Evolutionary conservation across 345 rosid species (phyloP), one percentile per base, ranked within the genome.

Genomic region (Eucalyptus decipiens): DNA sequence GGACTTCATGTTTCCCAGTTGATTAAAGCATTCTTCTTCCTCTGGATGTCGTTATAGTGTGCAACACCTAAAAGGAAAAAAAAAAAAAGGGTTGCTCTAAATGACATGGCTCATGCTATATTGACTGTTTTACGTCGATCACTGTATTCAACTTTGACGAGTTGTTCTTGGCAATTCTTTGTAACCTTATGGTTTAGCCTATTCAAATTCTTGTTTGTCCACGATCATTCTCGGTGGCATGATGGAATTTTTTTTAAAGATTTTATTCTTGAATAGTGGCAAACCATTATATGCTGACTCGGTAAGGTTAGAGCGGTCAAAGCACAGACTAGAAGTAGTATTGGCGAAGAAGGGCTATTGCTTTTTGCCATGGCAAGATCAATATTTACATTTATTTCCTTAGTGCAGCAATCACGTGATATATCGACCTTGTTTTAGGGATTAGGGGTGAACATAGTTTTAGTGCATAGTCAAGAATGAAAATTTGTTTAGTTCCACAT

Each of bases 391-490:
- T 23, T 23, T 56, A 21, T 56, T 56, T 23, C 9, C 5, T 9
- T 28, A 23, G 12, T 56, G 12, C 60, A 21, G 11, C 11, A 3
- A 9, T 9, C 28, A 21, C 12, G 60, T 56, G 28, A 56, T 56
- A 56, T 54, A 21, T 54, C 11, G 60, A 54, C 60, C 28, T 54
- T 2, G 14, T 56, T 24, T 56, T 56, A 23, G 11, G 28, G 30
- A 24, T 56, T 50, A 50, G 52, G 15, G 7, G 1, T 50, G 52
- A 50, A 50, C 52, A 50, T 50, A 50, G 19, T 50, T 50, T 6
- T 1, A 6, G 0, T 6, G 3, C 1, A 50, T 3, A 16, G 15
- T 50, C 3, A 50, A 0, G 18, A 50, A 50, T 50, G 52, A 50
- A 50, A 50, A 50, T 50, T 50, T 50, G 52, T 50, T 8, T 50